Percentiles rank a stretch among this genome's conserved stretches.
Evolutionary conservation across 306 rosid species (phyloP).

Genomic region (Hippophae tibetana): DNA sequence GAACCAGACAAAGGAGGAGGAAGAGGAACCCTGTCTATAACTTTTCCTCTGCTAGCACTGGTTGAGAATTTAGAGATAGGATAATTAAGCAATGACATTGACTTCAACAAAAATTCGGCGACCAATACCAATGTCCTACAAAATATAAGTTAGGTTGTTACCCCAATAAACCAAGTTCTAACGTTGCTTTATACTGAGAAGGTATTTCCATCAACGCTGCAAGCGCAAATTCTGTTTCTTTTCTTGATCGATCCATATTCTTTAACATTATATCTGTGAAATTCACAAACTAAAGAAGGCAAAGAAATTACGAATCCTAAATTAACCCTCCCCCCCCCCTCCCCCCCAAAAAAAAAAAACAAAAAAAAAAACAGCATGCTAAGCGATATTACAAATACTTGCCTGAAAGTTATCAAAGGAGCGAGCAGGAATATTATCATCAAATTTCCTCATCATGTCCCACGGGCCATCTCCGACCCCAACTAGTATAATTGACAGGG

Average conservation of each 20-base stretch:
- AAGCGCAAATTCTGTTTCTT: conserved; percentile 87
- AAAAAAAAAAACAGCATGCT: too few species aligned
- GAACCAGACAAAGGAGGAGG: conserved; percentile 83
- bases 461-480: conserved; percentile 99
- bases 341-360: too few species aligned
- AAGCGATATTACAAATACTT: conserved; percentile 12
- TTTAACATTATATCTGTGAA: conserved; percentile 86
- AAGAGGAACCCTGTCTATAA: conserved; percentile 60
- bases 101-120: conserved; percentile 4
- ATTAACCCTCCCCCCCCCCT: neutral
- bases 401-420: conserved; percentile 94
- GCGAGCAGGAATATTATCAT: conserved; percentile 88
- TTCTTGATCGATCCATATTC: conserved; percentile 56
- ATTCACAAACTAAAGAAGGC: conserved; percentile 71
- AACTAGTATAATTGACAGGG: conserved; percentile 77
- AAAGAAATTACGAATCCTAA: conserved; percentile 7
- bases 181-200: conserved; percentile 78
- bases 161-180: conserved; percentile 78
- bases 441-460: conserved; percentile 93
- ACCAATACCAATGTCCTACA: conserved; percentile 8
- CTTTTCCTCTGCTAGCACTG: conserved; percentile 61
- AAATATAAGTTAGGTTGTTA: conserved; percentile 24
- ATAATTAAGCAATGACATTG: conserved; percentile 5
- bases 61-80: conserved; percentile 9
- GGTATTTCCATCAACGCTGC: conserved; percentile 92